Conservation (phyloP, 495 filamentous ascomycete genomes). For the Friedmanniomyces endolithicus region DNA sequence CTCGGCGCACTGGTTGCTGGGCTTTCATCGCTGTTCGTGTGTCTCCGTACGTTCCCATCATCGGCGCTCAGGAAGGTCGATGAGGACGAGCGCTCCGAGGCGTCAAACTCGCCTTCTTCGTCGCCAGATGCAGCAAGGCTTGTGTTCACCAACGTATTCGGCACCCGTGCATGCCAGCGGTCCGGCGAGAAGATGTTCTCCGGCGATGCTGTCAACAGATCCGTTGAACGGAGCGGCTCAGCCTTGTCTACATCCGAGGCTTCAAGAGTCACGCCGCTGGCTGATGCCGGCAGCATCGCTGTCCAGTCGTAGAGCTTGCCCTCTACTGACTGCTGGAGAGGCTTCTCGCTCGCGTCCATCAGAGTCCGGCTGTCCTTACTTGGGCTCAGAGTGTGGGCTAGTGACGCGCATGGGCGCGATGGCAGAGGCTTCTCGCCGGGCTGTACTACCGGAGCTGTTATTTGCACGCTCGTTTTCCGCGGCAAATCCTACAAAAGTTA, state of each 20-base stretch:
- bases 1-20: too few relatives aligned
- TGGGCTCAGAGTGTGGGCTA: slow-evolving; percentile 1
- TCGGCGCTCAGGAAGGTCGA: not conserved
- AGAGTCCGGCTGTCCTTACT: slow-evolving; percentile 8
- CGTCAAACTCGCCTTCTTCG: not conserved
- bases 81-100: not conserved
- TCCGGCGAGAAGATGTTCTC: not conserved
- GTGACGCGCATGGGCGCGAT: slow-evolving; percentile 3
- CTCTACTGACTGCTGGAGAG: not conserved
- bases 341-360: slow-evolving; percentile 15
- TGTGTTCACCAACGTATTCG: not conserved
- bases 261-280: not conserved
- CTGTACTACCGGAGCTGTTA: not conserved
- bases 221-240: not conserved
- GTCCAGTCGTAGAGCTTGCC: slow-evolving; percentile 9
- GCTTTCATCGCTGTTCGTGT: too few relatives aligned
- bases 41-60: not conserved
- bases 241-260: not conserved
- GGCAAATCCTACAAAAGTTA: not conserved
- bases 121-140: not conserved
- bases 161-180: not conserved
- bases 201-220: not conserved
- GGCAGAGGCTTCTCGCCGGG: slow-evolving; percentile 13
- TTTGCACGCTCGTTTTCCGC: not conserved
- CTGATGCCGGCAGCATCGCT: slow-evolving; percentile 4